Evolutionary conservation across 805 yeast genomes (phyloP).

Genomic region (Naumovozyma castellii): DNA sequence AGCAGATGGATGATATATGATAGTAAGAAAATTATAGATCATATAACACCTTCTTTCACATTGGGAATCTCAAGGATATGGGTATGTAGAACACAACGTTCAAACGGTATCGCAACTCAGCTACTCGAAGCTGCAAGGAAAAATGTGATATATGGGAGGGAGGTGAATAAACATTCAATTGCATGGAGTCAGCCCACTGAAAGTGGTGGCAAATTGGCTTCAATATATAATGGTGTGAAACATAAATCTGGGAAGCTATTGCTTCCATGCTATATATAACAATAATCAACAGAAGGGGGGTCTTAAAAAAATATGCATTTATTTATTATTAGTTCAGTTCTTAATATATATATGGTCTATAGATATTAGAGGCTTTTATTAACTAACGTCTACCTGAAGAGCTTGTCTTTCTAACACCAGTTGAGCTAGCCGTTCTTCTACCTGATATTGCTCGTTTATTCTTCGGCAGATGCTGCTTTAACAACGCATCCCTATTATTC

Average conservation of each 20-base stretch:
- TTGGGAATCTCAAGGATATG: constrained; percentile 45
- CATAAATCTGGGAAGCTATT: constrained; percentile 34
- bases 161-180: constrained; percentile 34
- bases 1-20: constrained; percentile 55
- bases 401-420: constrained; percentile 24
- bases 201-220: constrained; percentile 53
- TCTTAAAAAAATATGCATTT: background rate
- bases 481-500: constrained; percentile 8
- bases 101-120: constrained; percentile 40
- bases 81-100: constrained; percentile 37
- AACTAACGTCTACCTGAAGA: constrained; percentile 7
- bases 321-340: background rate
- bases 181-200: constrained; percentile 71
- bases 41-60: constrained; percentile 31
- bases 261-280: constrained; percentile 25
- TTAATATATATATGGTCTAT: too few relatives aligned
- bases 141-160: constrained; percentile 42
- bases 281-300: background rate
- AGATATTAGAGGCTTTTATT: too few relatives aligned
- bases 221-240: constrained; percentile 42
- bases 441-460: constrained; percentile 22
- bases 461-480: constrained; percentile 20
- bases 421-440: constrained; percentile 22
- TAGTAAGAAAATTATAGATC: constrained; percentile 42
- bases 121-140: constrained; percentile 37